Evolutionary conservation across 1,139 yeast genomes (phyloP), one percentile per base, ranked within the genome.

Genomic region (Casaregolazyma lundiana): DNA sequence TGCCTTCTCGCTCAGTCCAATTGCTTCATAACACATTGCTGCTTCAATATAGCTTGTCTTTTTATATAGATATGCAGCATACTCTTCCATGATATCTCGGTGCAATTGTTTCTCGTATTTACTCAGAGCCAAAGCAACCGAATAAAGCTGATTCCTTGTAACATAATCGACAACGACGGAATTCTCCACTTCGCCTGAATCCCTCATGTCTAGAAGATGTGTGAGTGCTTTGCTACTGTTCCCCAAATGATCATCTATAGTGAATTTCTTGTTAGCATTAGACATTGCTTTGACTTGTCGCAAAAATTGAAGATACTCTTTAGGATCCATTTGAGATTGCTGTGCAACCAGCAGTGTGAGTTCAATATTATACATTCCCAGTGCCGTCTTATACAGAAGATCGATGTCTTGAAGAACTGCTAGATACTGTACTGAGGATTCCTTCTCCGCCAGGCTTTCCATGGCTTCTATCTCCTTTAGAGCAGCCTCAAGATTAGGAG

Each of bases 271-370:
- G 49, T 96, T 77, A 44, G 80, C 66, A 16, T 78, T 81, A 0
- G 77, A 71, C 63, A 84, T 85, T 32, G 77, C 77, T 55, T 87
- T 85, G 48, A 94, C 71, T 46, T 80, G 76, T 60, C 89, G 96
- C 55, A 94, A 72, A 65, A 92, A 94, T 44, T 98, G 97, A 46
- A 94, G 69, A 60, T 92, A 94, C 64, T 94, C 99, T 61, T 90
- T 88, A 21, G 99, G 99, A 68, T 94, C 99, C 74, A 84, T 89
- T 65, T 92, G 97, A 0, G 97, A 89, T 61, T 89, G 92, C 64
- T 94, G 97, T 0, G 98, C 98, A 53, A 94, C 81, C 9, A 78
- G 74, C 50, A 94, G 72, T 0, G 98, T 79, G 55, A 90, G 70
- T 50, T 81, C 81, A 36, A 94, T 81, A 63, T 92, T 86, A 61